phyloP scores from a whole-genome alignment of 192 early-diverging fungal species.

The Backusella australiensis region DNA sequence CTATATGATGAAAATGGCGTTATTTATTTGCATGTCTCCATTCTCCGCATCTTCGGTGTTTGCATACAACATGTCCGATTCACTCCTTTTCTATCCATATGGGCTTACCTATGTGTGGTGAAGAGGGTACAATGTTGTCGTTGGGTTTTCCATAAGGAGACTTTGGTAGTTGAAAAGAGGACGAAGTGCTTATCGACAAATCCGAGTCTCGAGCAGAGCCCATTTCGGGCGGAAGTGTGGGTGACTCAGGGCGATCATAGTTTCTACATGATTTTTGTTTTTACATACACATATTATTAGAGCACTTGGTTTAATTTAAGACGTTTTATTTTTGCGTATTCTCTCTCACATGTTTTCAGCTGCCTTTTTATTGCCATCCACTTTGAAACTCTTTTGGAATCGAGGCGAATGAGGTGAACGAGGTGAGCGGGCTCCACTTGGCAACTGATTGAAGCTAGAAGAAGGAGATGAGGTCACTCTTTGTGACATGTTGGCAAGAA shows the following conservation, averaged over 20 bases:
- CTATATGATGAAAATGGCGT: background rate
- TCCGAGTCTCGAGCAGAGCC: background rate
- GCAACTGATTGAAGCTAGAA: background rate
- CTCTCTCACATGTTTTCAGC: background rate
- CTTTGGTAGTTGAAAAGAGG: background rate
- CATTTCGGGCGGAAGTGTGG: slow-evolving; percentile 17
- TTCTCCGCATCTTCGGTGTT: background rate
- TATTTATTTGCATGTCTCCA: background rate
- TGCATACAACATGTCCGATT: background rate
- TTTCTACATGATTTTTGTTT: background rate
- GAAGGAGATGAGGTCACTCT: slow-evolving; percentile 5
- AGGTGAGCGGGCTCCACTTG: background rate
- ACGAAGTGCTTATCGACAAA: background rate
- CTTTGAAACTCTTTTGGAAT: background rate
- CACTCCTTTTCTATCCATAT: background rate
- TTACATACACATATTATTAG: background rate
- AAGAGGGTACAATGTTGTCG: background rate
- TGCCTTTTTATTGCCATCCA: background rate
- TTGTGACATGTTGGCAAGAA: background rate
- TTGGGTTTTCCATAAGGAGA: background rate
- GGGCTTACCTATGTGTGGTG: background rate
- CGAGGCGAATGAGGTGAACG: background rate
- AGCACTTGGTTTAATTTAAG: too few species aligned
- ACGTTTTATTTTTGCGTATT: background rate
- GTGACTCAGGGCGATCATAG: slow-evolving; percentile 26